phyloP scores from a whole-genome alignment of 2,329 filamentous ascomycete genomes.

The Colletotrichum sp. region DNA sequence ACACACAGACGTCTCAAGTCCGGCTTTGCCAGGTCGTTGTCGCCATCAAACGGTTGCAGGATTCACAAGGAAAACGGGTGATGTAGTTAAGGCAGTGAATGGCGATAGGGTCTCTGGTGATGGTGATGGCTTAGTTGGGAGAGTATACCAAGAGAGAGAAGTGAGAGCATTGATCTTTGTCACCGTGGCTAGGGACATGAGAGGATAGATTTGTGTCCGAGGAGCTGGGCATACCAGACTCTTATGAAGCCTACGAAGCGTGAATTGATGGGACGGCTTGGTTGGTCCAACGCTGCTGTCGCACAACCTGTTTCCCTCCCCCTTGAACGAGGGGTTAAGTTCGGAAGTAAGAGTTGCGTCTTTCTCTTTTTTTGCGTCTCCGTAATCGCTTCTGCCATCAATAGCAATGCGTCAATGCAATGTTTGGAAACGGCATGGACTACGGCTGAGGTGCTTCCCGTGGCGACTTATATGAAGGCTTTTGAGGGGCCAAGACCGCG shows the following conservation, averaged over 20 bases:
- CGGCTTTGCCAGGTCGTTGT: background rate
- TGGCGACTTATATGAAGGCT: no score
- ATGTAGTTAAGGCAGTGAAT: fast-evolving
- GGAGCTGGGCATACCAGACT: fast-evolving
- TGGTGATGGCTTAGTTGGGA: no score
- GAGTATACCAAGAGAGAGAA: no score
- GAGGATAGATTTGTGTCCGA: no score
- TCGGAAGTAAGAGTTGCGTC: fast-evolving
- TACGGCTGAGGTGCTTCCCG: fast-evolving
- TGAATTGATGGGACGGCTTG: no score
- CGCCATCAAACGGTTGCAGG: background rate
- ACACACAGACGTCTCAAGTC: fast-evolving
- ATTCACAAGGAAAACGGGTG: background rate
- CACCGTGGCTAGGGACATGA: fast-evolving
- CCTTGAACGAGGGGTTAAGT: background rate
- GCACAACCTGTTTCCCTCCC: background rate
- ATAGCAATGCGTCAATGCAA: no score
- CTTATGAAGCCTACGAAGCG: no score
- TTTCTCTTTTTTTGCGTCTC: no score
- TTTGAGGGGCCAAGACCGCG: background rate
- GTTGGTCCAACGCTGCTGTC: background rate
- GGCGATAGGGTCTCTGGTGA: no score
- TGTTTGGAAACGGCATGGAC: no score
- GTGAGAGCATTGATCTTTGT: no score
- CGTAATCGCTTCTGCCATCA: no score